A percentile compares a stretch with the other conserved stretches of the same genome.
Evolutionary conservation across 23 red algal genomes (phyloP).

Genomic region (Agarophyton chilense): DNA sequence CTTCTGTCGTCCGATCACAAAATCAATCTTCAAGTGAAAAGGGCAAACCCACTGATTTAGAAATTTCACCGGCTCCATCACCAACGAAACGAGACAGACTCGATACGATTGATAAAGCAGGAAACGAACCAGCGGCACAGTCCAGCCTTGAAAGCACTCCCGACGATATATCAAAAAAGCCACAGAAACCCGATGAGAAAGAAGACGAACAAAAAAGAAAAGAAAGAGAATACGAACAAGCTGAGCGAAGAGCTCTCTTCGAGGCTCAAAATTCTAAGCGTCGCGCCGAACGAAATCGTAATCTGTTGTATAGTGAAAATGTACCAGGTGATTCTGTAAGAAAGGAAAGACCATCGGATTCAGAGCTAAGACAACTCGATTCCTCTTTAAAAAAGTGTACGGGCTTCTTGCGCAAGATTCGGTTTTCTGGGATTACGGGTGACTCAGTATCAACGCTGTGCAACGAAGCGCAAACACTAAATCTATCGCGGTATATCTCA

Average conservation of each 20-base stretch:
- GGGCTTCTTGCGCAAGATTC: slow-evolving; percentile 87
- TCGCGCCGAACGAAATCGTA: slow-evolving; percentile 9
- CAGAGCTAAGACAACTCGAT: slow-evolving; percentile 72
- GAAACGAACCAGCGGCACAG: background rate
- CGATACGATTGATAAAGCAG: background rate
- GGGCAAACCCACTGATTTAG: background rate
- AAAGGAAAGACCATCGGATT: slow-evolving; percentile 55
- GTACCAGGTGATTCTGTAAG: background rate
- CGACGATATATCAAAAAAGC: background rate
- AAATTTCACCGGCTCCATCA: background rate
- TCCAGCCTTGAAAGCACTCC: background rate
- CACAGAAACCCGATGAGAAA: slow-evolving; percentile 10
- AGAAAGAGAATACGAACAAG: slow-evolving; percentile 22
- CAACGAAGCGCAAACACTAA: slow-evolving; percentile 58
- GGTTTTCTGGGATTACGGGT: slow-evolving; percentile 37
- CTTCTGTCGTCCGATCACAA: background rate
- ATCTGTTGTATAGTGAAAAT: slow-evolving; percentile 13
- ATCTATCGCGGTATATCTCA: slow-evolving; percentile 86
- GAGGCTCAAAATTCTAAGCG: slow-evolving; percentile 19
- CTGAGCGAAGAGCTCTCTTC: background rate
- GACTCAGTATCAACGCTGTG: slow-evolving; percentile 42
- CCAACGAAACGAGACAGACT: background rate
- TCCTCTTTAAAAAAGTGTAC: slow-evolving; percentile 90
- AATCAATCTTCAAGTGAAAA: background rate
- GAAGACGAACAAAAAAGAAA: background rate